Evolutionary conservation across 2,329 filamentous ascomycete genomes (phyloP), one percentile per base, ranked within the genome.

Genomic region (Chrysoporthe austroafricana): DNA sequence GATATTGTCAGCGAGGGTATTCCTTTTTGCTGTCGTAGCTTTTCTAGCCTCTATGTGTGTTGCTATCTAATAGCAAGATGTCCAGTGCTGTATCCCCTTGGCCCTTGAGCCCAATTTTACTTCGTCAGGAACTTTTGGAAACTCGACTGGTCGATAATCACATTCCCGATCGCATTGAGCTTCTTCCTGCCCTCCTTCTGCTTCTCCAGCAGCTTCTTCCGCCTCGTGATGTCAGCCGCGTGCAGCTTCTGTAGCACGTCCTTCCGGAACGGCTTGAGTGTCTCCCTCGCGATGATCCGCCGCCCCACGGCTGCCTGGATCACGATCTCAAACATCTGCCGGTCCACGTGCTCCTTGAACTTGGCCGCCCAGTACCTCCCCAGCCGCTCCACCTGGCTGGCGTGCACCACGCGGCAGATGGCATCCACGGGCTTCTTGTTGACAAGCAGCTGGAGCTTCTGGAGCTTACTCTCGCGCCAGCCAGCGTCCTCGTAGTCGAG

Each of bases 401-500:
- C 81, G 74, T 99, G 96, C 50, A 98, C 88, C 3, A 99, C 89
- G 44, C 95, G 89, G n/a, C 93, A 90, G 21, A 99, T 94, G 13
- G 96, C 96, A 79, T 99, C 96, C 2, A 99, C 96, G 0, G 96
- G 92, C 36, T 88, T 85, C 78, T 96, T 96, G 79, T 99, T 99
- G 71, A 99, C 95, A 8, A 98, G 86, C 2, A 99, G 84, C 77
- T 97, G 94, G 46, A 99, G 85, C 79, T 97, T 98, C 70, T 93
- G 88, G 52, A 99, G 89, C 70, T 89, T 89, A 74, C 91, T 93
- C 69, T 87, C 81, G 32, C 91, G 88, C 87, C 94, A 99, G 0
- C 92, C 95, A 0, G 94, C 91, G 73, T 99, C 96, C 80, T 99
- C 96, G 77, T 99, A 99, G 78, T 99, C 96, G 5, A 99, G 86